Percentiles rank a stretch among this genome's conserved stretches.
Evolutionary conservation across 192 early-diverging fungal species (phyloP).

Genomic region (Linnemannia zychae): DNA sequence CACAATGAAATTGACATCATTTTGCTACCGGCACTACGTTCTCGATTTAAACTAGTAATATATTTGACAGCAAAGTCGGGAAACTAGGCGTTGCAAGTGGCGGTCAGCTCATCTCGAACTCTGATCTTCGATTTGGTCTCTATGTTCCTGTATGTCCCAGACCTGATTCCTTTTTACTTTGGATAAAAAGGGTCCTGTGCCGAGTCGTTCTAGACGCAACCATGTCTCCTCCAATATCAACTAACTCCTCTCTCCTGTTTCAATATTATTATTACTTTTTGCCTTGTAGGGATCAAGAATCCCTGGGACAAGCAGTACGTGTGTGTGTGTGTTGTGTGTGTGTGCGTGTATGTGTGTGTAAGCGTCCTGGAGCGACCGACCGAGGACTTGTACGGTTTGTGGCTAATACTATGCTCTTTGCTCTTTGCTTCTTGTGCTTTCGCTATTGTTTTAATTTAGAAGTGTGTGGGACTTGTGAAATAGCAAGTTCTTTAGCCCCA

Average conservation of each 20-base stretch:
- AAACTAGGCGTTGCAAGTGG: slow-evolving; percentile 15
- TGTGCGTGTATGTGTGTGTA: not conserved
- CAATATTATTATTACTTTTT: not conserved
- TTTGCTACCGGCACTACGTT: not conserved
- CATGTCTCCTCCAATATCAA: not conserved
- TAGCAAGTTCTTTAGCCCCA: not conserved
- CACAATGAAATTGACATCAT: not conserved
- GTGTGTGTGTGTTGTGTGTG: not conserved
- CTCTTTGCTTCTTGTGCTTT: too few species aligned
- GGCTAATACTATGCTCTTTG: not conserved
- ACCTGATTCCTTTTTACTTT: not conserved
- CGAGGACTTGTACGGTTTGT: not conserved
- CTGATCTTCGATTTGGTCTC: slow-evolving; percentile 32
- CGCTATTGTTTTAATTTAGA: not conserved
- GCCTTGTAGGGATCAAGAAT: not conserved
- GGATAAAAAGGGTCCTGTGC: not conserved
- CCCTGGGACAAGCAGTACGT: not conserved
- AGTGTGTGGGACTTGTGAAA: slow-evolving; percentile 24
- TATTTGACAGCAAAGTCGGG: slow-evolving; percentile 27
- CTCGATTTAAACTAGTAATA: slow-evolving; percentile 12
- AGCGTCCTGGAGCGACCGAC: not conserved
- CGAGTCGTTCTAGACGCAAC: not conserved
- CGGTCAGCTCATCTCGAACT: slow-evolving; percentile 23
- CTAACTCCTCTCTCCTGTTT: not conserved
- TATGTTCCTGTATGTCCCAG: slow-evolving; percentile 20